Base-by-base conservation (phyloP, 2,329 filamentous ascomycete genomes). In the Paecilomyces formosus region DNA sequence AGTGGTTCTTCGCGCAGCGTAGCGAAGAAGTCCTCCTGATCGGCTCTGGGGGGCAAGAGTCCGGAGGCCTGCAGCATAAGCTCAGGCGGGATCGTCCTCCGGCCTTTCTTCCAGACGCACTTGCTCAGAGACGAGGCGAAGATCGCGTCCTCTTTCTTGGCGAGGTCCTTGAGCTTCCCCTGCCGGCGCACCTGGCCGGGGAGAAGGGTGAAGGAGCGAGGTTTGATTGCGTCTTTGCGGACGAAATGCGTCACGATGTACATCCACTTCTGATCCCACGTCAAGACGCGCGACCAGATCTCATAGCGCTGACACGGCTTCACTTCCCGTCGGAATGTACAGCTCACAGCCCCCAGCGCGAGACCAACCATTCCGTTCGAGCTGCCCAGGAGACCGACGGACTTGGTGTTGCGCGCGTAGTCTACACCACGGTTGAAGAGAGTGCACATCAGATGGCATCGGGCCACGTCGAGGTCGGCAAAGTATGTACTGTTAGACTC, bases 401-500 rank as follows among this genome's bases (percentile, higher is more conserved):
- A 35, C 22, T 55, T 56, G n/a, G 58, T 59, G 26, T 62, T 61
- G 45, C 60, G 57, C 22, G 58, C 61, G 24, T 63, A 60, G 31
- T 61, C 60, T 5, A 63, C 57, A 4, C 61, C 60, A 3, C 58
- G 55, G 1, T 60, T 59, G 18, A 63, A 63, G 12, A 63, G 61
- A 0, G 58, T 58, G 26, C 75, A 76, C 55, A 82, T 75, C n/a
- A 79, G 72, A 51, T 81, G 74, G 1, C 79, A 79, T 26, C 81
- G 78, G 2, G 76, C 74, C 50, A 81, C 76, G 66, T 84, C 82
- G 58, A 83, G 75, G 63, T 84, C 82, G 61, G 76, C 70, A 66
- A 84, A 83, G 68, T 83, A 84, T 6, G 81, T 84, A 55, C 71
- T 76, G 68, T 84, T 84, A 50, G 74, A 78, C 65, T 84, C 60